Evolutionary conservation across 306 rosid species (phyloP).

Genomic region (Crotalaria pallida): DNA sequence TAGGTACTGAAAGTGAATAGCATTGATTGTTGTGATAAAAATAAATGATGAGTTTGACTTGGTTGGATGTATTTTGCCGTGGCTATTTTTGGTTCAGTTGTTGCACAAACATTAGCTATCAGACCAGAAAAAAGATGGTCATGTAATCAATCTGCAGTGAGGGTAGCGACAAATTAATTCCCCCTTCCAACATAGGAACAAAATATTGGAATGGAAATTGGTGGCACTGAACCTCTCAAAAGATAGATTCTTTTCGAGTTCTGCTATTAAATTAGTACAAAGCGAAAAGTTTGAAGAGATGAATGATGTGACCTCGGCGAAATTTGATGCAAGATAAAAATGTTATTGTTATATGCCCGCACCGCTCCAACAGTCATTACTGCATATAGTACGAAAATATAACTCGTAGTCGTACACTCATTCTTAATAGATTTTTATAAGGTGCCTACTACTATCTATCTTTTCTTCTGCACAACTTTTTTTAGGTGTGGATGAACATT

Average conservation of each 20-base stretch:
- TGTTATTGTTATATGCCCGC: too few relatives aligned
- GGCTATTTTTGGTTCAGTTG: background rate
- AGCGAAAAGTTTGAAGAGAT: too few relatives aligned
- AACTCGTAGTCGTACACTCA: too few relatives aligned
- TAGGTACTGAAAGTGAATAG: background rate
- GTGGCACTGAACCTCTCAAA: background rate
- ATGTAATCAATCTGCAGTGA: background rate
- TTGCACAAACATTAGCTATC: background rate
- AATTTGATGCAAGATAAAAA: too few relatives aligned
- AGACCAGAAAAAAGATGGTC: background rate
- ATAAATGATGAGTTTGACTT: background rate
- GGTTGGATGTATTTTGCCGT: background rate
- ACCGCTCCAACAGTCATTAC: too few relatives aligned
- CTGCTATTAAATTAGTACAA: too few relatives aligned
- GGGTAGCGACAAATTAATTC: background rate
- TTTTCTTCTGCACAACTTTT: too few relatives aligned
- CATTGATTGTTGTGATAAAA: background rate
- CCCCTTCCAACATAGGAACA: background rate
- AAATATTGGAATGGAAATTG: background rate
- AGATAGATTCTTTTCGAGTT: background rate
- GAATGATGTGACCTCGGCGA: too few relatives aligned
- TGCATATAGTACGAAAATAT: too few relatives aligned
- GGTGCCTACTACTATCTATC: too few relatives aligned
- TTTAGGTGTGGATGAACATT: too few relatives aligned
- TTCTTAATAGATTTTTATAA: too few relatives aligned